Conservation (phyloP, 2,329 filamentous ascomycete species). For the Triangularia setosa region DNA sequence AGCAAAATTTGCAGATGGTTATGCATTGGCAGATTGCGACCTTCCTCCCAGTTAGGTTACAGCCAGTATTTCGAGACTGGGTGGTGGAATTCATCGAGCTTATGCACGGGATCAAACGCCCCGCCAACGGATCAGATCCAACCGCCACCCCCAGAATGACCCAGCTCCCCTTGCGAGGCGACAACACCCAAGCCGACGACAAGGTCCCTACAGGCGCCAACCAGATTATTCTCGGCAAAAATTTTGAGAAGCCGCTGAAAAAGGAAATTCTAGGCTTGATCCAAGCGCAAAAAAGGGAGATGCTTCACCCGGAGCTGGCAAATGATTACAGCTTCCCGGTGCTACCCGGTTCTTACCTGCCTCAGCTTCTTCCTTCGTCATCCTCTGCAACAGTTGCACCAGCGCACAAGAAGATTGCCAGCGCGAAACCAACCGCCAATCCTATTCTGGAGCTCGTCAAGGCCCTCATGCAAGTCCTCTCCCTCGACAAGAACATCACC, state of each 20-base stretch:
- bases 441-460: conserved; percentile 90
- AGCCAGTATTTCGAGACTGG: conserved; percentile 86
- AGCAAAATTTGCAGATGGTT: conserved; percentile 79
- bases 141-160: conserved; percentile 53
- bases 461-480: conserved; percentile 85
- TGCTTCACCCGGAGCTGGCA: conserved; percentile 83
- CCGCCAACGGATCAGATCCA: conserved; percentile 46
- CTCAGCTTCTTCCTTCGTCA: conserved; percentile 33
- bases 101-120: conserved; percentile 83
- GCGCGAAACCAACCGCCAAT: conserved; percentile 47
- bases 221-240: conserved; percentile 68
- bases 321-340: conserved; percentile 81
- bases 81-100: conserved; percentile 90
- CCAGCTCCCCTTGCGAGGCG: conserved; percentile 54
- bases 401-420: conserved; percentile 10
- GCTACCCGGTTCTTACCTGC: conserved; percentile 68
- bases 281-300: conserved; percentile 78
- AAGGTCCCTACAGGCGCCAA: conserved; percentile 40
- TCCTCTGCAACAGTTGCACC: conserved; percentile 11
- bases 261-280: conserved; percentile 83
- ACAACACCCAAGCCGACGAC: conserved; percentile 43
- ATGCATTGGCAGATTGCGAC: conserved; percentile 98
- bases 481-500: conserved; percentile 83
- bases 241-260: conserved; percentile 84
- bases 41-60: conserved; percentile 76